Evolutionary conservation across 768 basidiomycete genomes (phyloP).

Genomic region (Nidula microcarpa): DNA sequence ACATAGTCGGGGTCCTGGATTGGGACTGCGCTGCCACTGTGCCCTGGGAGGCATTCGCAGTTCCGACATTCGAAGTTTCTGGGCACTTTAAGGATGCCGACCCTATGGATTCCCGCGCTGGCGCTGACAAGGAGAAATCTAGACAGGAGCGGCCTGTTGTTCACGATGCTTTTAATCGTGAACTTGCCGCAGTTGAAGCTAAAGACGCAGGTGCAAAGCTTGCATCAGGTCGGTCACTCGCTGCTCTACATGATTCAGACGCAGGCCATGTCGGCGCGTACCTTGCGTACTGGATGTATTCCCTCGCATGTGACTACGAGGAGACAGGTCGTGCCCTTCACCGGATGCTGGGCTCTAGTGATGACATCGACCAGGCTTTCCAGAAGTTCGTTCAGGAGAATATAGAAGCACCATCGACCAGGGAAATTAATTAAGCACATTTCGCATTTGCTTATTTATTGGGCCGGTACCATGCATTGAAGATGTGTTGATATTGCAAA

Average conservation of each 20-base stretch:
- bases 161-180: slow-evolving; percentile 26
- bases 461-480: too few relatives aligned
- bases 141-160: slow-evolving; percentile 21
- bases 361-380: slow-evolving; percentile 17
- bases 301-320: slow-evolving; percentile 37
- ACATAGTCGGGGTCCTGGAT: slow-evolving; percentile 37
- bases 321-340: slow-evolving; percentile 35
- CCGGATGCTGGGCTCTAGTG: slow-evolving; percentile 11
- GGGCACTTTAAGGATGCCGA: slow-evolving; percentile 30
- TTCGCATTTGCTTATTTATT: neutral
- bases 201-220: slow-evolving; percentile 18
- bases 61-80: slow-evolving; percentile 37
- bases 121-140: slow-evolving; percentile 1
- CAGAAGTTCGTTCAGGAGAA: slow-evolving; percentile 12
- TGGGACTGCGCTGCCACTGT: slow-evolving; percentile 42
- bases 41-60: slow-evolving; percentile 40
- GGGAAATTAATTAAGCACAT: neutral
- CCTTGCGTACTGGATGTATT: slow-evolving; percentile 41
- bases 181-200: slow-evolving; percentile 22
- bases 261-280: slow-evolving; percentile 38
- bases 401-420: neutral
- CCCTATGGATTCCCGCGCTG: slow-evolving; percentile 9
- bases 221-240: slow-evolving; percentile 31
- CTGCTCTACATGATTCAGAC: slow-evolving; percentile 35
- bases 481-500: too few relatives aligned